Percentiles rank a stretch among this genome's conserved stretches.
Evolutionary conservation across 306 rosid genomes (phyloP).

Genomic region (Lablab purpureus): DNA sequence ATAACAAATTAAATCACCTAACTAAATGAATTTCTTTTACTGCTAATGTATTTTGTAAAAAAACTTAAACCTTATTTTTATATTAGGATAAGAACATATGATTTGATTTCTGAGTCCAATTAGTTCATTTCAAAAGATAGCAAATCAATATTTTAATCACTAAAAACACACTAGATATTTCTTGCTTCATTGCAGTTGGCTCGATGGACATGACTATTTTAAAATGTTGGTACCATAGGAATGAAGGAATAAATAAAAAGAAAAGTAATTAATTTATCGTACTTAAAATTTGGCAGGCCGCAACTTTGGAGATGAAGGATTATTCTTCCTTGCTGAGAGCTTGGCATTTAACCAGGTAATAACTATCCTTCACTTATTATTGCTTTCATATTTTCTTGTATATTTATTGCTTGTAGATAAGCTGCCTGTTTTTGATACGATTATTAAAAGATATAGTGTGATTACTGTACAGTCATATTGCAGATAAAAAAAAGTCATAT

Average conservation of each 20-base stretch:
- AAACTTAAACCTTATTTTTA: not conserved
- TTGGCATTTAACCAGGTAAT: slow-evolving; percentile 88
- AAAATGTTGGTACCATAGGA: slow-evolving; percentile 10
- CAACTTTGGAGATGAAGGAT: slow-evolving; percentile 95
- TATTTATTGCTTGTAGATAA: slow-evolving; percentile 17
- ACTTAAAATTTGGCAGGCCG: slow-evolving; percentile 71
- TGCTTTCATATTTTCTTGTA: slow-evolving; percentile 32
- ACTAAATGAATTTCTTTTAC: slow-evolving; percentile 9
- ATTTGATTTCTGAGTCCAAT: slow-evolving; percentile 21
- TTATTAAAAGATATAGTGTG: slow-evolving; percentile 26
- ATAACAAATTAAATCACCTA: slow-evolving; percentile 14
- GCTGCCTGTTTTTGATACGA: slow-evolving; percentile 1
- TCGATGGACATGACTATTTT: slow-evolving; percentile 22
- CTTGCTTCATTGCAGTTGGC: slow-evolving; percentile 32
- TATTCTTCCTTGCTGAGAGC: slow-evolving; percentile 90
- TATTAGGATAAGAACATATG: slow-evolving; percentile 1
- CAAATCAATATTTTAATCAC: slow-evolving; percentile 26
- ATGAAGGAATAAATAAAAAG: slow-evolving; percentile 29
- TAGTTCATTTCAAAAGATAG: slow-evolving; percentile 5
- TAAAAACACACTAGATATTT: slow-evolving; percentile 20
- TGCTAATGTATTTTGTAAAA: slow-evolving; percentile 33
- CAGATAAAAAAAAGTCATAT: not conserved
- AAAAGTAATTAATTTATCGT: slow-evolving; percentile 25
- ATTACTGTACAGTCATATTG: not conserved
- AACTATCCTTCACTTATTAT: slow-evolving; percentile 29